These are phyloP conservation scores for Coniferiporia sulphurascens DNA, from an alignment of 1,284 basidiomycete genomes.

Conservation along the genomic window DNA sequence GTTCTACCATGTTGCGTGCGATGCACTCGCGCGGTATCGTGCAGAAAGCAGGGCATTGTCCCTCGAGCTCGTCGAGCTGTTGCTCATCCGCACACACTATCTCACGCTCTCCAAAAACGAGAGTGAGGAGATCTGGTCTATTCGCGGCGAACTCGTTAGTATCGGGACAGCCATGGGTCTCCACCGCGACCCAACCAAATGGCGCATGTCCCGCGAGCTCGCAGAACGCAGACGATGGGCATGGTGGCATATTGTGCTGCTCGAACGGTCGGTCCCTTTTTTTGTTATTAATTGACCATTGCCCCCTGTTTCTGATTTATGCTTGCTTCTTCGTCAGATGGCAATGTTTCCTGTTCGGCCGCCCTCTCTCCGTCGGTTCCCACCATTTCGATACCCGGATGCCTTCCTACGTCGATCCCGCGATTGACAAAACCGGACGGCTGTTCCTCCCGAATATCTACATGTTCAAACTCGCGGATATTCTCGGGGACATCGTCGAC, in stretches of 20 bases:
- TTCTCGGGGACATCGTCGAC: slow-evolving; percentile 77
- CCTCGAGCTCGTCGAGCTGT: slow-evolving; percentile 69
- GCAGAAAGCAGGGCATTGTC: slow-evolving; percentile 59
- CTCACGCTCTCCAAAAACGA: slow-evolving; percentile 67
- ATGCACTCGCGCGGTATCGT: slow-evolving; percentile 58
- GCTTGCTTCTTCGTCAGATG: slow-evolving; percentile 40
- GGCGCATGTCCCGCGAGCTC: slow-evolving; percentile 57
- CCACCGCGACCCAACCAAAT: slow-evolving; percentile 74
- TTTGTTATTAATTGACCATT: too few species aligned
- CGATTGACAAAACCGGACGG: slow-evolving; percentile 53
- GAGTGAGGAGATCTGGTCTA: slow-evolving; percentile 72
- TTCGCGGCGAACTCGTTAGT: slow-evolving; percentile 64
- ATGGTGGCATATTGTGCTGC: slow-evolving; percentile 78
- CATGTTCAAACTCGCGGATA: slow-evolving; percentile 67
- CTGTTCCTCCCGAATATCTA: slow-evolving; percentile 69
- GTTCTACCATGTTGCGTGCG: slow-evolving; percentile 63
- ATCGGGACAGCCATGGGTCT: slow-evolving; percentile 76
- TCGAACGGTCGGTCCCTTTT: slow-evolving; percentile 38
- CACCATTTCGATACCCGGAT: slow-evolving; percentile 77
- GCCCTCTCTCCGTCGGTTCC: slow-evolving; percentile 64
- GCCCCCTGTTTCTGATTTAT: too few species aligned
- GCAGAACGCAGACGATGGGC: slow-evolving; percentile 77
- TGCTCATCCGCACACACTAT: slow-evolving; percentile 65
- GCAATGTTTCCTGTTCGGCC: slow-evolving; percentile 83
- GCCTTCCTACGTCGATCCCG: slow-evolving; percentile 58